phyloP scores from a whole-genome alignment of 176 grass and related monocot genomes.

The Rhynchospora pubera region DNA sequence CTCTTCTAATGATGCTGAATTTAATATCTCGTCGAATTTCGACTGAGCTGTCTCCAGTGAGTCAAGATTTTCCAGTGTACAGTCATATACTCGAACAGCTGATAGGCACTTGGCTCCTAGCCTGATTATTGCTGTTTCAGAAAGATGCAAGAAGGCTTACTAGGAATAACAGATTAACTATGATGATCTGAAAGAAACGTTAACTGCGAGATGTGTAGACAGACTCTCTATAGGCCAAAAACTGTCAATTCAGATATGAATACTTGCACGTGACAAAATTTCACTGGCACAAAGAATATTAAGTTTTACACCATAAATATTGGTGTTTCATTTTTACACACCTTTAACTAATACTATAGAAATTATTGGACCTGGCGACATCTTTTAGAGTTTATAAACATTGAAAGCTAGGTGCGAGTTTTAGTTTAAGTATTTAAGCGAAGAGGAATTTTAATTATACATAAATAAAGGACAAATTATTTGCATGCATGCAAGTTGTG shows the following conservation, averaged over 20 bases:
- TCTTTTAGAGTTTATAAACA: neutral
- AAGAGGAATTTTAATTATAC: neutral
- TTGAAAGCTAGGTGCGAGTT: neutral
- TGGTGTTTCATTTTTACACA: neutral
- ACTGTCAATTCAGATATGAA: neutral
- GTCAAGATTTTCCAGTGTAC: conserved; percentile 53
- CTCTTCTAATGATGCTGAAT: conserved; percentile 72
- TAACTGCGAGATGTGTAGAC: neutral
- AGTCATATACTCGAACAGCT: conserved; percentile 77
- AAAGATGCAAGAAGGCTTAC: conserved; percentile 9
- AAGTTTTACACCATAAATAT: neutral
- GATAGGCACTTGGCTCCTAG: conserved; percentile 88
- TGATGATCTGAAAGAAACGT: neutral
- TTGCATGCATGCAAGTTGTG: neutral
- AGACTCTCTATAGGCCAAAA: neutral
- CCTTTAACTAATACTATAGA: neutral
- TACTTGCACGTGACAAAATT: neutral
- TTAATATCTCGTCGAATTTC: conserved; percentile 83
- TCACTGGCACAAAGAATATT: neutral
- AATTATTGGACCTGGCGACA: neutral
- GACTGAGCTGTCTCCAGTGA: conserved; percentile 37
- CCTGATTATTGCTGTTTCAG: conserved; percentile 29
- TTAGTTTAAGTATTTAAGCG: neutral
- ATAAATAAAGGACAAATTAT: neutral
- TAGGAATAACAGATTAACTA: neutral